Conservation (phyloP, 495 filamentous ascomycete species). For the Lasiosphaeria hispida region DNA sequence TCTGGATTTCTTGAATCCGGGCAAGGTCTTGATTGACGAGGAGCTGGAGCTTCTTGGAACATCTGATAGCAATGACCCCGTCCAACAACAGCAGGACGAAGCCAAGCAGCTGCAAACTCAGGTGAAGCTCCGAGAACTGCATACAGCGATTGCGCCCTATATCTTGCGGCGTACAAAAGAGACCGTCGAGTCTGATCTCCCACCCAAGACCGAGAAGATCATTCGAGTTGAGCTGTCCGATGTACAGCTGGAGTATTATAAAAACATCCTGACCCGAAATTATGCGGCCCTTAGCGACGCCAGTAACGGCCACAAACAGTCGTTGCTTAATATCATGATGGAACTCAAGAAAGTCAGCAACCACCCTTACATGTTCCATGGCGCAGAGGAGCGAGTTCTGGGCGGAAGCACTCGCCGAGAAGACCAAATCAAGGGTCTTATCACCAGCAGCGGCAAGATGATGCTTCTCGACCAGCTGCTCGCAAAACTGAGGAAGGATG, state of each 20-base stretch:
- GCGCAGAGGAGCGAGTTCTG: conserved; percentile 83
- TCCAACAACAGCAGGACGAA: conserved; percentile 32
- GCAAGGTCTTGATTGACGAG: conserved; percentile 78
- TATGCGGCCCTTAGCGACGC: conserved; percentile 93
- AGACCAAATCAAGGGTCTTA: conserved; percentile 83
- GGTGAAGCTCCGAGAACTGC: conserved; percentile 59
- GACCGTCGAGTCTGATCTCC: conserved; percentile 91
- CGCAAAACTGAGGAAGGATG: conserved; percentile 83
- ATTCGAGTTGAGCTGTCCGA: conserved; percentile 96
- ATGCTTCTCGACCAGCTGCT: conserved; percentile 94
- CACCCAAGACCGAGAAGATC: conserved; percentile 97
- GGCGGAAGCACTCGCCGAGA: conserved; percentile 73
- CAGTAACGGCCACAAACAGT: conserved; percentile 83
- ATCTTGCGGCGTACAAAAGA: conserved; percentile 97
- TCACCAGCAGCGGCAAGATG: conserved; percentile 98
- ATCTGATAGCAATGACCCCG: conserved; percentile 37
- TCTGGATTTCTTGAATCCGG: conserved; percentile 93
- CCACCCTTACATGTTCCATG: conserved; percentile 95
- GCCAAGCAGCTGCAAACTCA: conserved; percentile 35
- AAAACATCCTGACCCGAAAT: conserved; percentile 95
- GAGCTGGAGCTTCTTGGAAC: conserved; percentile 66
- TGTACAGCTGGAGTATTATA: conserved; percentile 95
- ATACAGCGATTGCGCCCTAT: conserved; percentile 74
- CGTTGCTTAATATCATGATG: conserved; percentile 99
- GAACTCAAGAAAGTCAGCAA: conserved; percentile 99